Conservation (phyloP, 2,329 filamentous ascomycete species). For the Colletotrichum salicis region DNA sequence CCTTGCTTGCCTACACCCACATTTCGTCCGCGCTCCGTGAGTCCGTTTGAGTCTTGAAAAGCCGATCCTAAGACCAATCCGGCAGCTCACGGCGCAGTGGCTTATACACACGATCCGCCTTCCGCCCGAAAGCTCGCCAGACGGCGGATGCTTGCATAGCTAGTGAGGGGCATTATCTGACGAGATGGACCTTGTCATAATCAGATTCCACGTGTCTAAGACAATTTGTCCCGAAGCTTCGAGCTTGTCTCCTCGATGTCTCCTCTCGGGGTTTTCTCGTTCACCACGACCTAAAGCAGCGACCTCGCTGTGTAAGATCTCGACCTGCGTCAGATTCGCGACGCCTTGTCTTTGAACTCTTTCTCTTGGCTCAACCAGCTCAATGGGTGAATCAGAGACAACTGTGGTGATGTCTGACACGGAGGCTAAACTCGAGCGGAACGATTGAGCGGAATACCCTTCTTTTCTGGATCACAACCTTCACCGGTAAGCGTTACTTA, state of each 20-base stretch:
- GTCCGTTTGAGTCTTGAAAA: constrained; percentile 14
- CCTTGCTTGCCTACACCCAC: neutral
- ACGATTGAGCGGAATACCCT: neutral
- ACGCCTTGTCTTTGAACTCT: neutral
- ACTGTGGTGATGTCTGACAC: neutral
- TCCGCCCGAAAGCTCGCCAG: neutral
- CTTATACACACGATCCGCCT: constrained; percentile 2
- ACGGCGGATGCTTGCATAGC: constrained; percentile 28
- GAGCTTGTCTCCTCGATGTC: neutral
- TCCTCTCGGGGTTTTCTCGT: neutral
- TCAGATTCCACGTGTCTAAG: constrained; percentile 21
- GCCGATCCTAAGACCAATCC: constrained; percentile 14
- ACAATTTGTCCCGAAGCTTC: constrained; percentile 1
- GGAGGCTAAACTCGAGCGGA: neutral
- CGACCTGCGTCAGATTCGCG: constrained; percentile 12
- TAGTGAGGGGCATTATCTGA: neutral
- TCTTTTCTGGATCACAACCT: neutral
- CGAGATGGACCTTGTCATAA: neutral
- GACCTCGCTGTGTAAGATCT: constrained; percentile 11
- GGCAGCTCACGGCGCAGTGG: neutral
- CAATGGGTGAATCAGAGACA: neutral
- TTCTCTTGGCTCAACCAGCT: neutral
- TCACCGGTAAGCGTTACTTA: neutral
- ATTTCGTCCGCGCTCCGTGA: neutral
- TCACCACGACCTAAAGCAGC: neutral